phyloP scores from a whole-genome alignment of 1,284 basidiomycete genomes.

The Heterobasidion irregulare region DNA sequence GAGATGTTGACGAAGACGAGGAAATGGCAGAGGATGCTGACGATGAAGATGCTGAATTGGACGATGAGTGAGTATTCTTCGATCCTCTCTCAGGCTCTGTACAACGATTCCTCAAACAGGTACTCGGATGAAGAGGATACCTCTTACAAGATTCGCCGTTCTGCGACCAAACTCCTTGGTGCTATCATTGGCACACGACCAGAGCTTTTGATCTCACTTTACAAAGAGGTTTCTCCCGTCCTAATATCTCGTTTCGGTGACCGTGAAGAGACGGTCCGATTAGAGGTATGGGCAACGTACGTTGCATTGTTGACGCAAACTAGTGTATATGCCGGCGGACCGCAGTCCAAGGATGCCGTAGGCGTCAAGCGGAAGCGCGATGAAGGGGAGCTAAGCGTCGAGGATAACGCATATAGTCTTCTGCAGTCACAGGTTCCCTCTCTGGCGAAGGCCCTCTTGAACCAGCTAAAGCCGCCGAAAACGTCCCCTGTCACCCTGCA shows the following conservation, averaged over 20 bases:
- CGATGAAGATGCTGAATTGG: slow-evolving; percentile 73
- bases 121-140: slow-evolving; percentile 98
- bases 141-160: slow-evolving; percentile 96
- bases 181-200: slow-evolving; percentile 85
- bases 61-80: slow-evolving; percentile 55
- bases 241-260: slow-evolving; percentile 90
- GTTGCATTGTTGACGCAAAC: slow-evolving; percentile 78
- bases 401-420: slow-evolving; percentile 68
- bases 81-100: neutral
- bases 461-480: slow-evolving; percentile 78
- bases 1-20: slow-evolving; percentile 74
- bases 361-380: slow-evolving; percentile 77
- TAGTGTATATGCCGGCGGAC: slow-evolving; percentile 57
- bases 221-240: slow-evolving; percentile 78
- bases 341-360: slow-evolving; percentile 44
- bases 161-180: slow-evolving; percentile 84
- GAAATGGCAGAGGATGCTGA: slow-evolving; percentile 75
- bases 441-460: slow-evolving; percentile 75
- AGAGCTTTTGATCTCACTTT: slow-evolving; percentile 75
- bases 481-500: slow-evolving; percentile 76
- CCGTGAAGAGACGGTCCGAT: slow-evolving; percentile 91
- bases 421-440: slow-evolving; percentile 70
- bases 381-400: slow-evolving; percentile 64
- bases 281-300: slow-evolving; percentile 90
- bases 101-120: slow-evolving; percentile 27